phyloP scores from a whole-genome alignment of 1,139 yeast genomes.

The Hansenula lynferdii region DNA sequence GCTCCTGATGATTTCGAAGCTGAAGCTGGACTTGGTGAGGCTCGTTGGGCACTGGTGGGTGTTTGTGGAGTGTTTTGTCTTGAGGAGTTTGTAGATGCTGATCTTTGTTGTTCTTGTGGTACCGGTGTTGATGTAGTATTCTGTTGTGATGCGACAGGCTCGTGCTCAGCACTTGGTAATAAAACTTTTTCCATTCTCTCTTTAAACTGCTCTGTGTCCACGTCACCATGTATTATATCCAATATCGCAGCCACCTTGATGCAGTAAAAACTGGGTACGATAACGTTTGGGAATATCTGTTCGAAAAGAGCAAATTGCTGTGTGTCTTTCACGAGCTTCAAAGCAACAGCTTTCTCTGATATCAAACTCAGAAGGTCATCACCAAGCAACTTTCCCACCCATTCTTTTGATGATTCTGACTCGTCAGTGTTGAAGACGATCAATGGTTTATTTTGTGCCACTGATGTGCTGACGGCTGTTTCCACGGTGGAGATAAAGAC shows the following conservation, averaged over 20 bases:
- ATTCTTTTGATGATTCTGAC: conserved; percentile 21
- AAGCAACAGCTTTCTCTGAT: conserved; percentile 31
- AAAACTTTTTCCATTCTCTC: conserved; percentile 22
- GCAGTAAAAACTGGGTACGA: conserved; percentile 45
- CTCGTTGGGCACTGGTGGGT: too few species aligned
- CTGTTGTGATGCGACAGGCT: too few species aligned
- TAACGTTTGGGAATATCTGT: conserved; percentile 43
- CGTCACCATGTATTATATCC: conserved; percentile 35
- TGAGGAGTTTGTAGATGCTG: too few species aligned
- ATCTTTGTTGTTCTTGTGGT: too few species aligned
- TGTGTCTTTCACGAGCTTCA: conserved; percentile 41
- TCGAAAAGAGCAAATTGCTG: conserved; percentile 44
- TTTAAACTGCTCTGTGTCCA: conserved; percentile 25
- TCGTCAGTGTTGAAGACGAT: conserved; percentile 35
- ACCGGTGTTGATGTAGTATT: too few species aligned
- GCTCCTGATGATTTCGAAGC: conserved; percentile 1
- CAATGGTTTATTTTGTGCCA: conserved; percentile 33
- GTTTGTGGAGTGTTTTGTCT: too few species aligned
- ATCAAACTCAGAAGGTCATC: conserved; percentile 14
- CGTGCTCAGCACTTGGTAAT: too few species aligned
- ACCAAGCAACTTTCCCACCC: conserved; percentile 23
- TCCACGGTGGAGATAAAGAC: conserved; percentile 33
- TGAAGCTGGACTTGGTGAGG: conserved; percentile 6
- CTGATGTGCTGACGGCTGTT: conserved; percentile 37
- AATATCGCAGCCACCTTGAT: conserved; percentile 42